Base-by-base conservation (phyloP, 495 filamentous ascomycete genomes). In the Podospora comata region DNA sequence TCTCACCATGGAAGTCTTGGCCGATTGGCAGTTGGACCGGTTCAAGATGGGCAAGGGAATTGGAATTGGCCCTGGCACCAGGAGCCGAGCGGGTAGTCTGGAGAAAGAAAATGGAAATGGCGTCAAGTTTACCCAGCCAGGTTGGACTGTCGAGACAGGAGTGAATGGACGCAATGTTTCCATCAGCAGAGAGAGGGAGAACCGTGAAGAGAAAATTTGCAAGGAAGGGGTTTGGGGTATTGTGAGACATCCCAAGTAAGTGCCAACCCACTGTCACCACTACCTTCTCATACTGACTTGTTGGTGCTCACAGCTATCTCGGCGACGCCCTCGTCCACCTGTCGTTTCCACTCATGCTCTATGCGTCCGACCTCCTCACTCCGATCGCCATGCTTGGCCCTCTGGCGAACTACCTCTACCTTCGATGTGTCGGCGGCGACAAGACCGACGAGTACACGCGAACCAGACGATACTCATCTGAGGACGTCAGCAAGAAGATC, bases 241-340 rank as follows among this genome's bases (percentile, higher is more conserved):
- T 54, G 85, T 88, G 9, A 77, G 86, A 32, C 85, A 88, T 77
- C 86, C 86, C 0, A 87, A 88, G 86, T 88, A 77, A 74, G 85
- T 79, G 27, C 4, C 4, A 1, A 13, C 30, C 19, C 15, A 9
- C 26, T 32, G 7, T 28, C 39, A 48, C 9, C 9, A 48, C 39
- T 48, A 13, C 9, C 9, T 3, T 6, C 39, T 18, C 39, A 48
- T 48, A 48, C 34, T 48, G 34, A 39, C 59, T 72, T 67, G 73
- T 71, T 27, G 7, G 0, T 9, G 11, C 59, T 1, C 23, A 64
- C 56, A 88, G 86, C 72, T 89, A 87, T 59, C 81, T 87, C 55
- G 86, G 86, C 4, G 86, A 88, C 65, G 79, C 81, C 1, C 75
- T 89, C 19, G 78, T 86, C 5, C 86, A 89, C 67, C 57, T 81